phyloP scores from a whole-genome alignment of 1,139 yeast species.

The Scheffersomyces segobiensis region DNA sequence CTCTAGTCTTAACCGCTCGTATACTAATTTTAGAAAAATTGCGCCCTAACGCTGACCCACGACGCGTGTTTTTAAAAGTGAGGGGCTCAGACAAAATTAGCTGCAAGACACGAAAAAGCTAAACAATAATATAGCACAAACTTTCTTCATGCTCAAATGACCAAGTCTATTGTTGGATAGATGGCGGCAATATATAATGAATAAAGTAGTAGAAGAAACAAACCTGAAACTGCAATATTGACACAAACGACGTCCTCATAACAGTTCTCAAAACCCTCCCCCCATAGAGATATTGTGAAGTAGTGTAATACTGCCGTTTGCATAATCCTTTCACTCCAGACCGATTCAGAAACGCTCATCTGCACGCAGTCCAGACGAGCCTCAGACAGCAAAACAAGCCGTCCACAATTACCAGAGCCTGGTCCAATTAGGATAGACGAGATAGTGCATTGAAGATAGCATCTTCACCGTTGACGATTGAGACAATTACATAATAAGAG shows the following conservation, averaged over 20 bases:
- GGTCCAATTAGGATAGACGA: background rate
- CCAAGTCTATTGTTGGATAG: background rate
- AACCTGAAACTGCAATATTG: background rate
- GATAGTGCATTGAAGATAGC: background rate
- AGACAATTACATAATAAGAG: too few species aligned
- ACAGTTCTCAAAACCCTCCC: background rate
- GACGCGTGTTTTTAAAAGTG: background rate
- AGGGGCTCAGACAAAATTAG: background rate
- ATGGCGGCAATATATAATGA: background rate
- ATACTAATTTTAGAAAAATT: background rate
- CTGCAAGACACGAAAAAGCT: background rate
- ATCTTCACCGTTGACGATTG: background rate
- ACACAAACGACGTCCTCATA: background rate
- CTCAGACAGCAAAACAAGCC: constrained; percentile 4
- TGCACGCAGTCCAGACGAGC: background rate
- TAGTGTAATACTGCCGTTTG: too few species aligned
- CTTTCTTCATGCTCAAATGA: background rate
- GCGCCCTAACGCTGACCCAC: background rate
- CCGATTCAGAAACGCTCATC: background rate
- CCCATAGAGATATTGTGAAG: background rate
- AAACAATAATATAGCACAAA: background rate
- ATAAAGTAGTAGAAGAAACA: background rate
- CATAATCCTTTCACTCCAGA: background rate
- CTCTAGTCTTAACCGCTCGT: background rate
- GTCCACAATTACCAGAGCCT: background rate